phyloP scores from a whole-genome alignment of 2,329 filamentous ascomycete species.

The Aspergillus floridensis region DNA sequence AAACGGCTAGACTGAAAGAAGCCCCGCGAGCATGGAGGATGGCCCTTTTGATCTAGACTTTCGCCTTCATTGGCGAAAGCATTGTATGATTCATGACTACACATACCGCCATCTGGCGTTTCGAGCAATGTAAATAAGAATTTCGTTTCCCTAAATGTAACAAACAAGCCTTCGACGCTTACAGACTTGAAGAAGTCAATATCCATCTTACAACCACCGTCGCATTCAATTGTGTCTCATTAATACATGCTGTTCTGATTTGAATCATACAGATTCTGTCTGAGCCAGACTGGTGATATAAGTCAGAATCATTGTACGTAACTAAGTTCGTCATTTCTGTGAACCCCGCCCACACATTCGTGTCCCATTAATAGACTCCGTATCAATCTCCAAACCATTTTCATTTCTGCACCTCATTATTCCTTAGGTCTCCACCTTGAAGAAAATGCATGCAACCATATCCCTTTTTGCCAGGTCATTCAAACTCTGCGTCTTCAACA shows the following conservation, averaged over 20 bases:
- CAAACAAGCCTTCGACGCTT: not conserved
- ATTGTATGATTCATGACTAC: constrained; percentile 5
- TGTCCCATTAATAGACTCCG: not conserved
- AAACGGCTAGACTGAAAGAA: constrained; percentile 8
- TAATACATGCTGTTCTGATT: constrained; percentile 20
- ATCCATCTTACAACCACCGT: constrained; percentile 3
- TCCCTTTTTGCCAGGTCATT: not conserved
- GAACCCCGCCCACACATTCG: not conserved
- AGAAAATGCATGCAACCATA: not conserved
- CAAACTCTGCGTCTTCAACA: not conserved
- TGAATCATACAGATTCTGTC: constrained; percentile 9
- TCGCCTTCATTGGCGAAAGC: not conserved
- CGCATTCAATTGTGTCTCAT: constrained; percentile 18
- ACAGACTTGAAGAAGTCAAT: not conserved
- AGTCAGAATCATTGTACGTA: constrained; percentile 22
- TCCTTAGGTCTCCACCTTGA: not conserved
- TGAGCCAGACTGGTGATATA: constrained; percentile 12
- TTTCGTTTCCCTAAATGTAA: too few species aligned
- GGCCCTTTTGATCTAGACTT: not conserved
- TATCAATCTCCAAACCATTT: not conserved
- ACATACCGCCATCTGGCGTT: not conserved
- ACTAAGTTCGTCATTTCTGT: constrained; percentile 5
- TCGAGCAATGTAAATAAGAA: not conserved
- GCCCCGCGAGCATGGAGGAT: not conserved
- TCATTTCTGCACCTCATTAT: not conserved